A percentile compares a stretch with the other conserved stretches of the same genome.
phyloP scores from a whole-genome alignment of 495 filamentous ascomycete species.

The Aspergillus carlsbadensis region DNA sequence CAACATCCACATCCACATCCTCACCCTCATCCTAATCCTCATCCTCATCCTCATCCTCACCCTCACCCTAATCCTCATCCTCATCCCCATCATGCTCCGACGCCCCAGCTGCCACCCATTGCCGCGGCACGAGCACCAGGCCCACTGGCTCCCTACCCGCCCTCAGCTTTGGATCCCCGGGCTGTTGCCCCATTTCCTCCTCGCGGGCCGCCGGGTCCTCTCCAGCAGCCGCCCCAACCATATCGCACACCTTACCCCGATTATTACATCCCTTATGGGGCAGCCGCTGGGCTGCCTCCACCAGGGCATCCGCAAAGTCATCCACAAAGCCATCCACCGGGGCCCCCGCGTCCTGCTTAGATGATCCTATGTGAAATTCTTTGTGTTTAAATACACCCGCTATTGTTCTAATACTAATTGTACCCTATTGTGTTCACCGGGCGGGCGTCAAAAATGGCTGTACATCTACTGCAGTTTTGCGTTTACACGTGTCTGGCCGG shows the following conservation, averaged over 20 bases:
- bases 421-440: background rate
- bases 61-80: background rate
- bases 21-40: background rate
- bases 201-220: conserved; percentile 16
- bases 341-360: too few species aligned
- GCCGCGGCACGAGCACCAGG: conserved; percentile 15
- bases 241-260: conserved; percentile 30
- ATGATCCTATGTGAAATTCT: too few species aligned
- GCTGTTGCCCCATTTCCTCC: conserved; percentile 22
- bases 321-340: background rate
- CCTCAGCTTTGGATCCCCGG: conserved; percentile 19
- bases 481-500: conserved; percentile 16
- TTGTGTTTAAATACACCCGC: background rate
- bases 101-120: conserved; percentile 21
- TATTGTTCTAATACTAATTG: background rate
- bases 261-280: conserved; percentile 21
- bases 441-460: conserved; percentile 2
- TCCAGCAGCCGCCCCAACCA: conserved; percentile 21
- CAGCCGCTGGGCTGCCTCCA: conserved; percentile 15
- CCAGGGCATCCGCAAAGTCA: conserved; percentile 15
- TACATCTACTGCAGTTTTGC: conserved; percentile 21
- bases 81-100: conserved; percentile 9
- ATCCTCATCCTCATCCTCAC: background rate
- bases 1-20: conserved; percentile 14
- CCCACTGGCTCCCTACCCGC: conserved; percentile 19